Evolutionary conservation across 176 grass and related monocot species (phyloP).

Genomic region (Zoysia japonica): DNA sequence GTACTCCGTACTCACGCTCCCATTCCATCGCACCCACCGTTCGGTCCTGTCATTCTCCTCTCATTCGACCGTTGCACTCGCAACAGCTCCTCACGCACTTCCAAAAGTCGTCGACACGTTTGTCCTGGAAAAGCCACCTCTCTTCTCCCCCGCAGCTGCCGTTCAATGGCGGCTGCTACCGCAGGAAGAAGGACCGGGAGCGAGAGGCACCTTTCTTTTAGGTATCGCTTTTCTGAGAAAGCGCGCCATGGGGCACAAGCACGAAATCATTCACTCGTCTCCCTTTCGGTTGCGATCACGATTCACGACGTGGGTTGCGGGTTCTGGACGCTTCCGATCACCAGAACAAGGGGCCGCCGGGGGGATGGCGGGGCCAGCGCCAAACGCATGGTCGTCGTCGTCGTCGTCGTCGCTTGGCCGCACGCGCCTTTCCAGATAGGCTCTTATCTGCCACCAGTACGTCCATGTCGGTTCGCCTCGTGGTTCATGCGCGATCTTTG

Average conservation of each 20-base stretch:
- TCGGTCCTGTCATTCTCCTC: constrained; percentile 1
- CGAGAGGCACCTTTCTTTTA: not conserved
- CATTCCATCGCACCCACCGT: not conserved
- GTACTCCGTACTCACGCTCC: too few species aligned
- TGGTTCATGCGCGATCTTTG: not conserved
- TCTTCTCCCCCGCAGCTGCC: not conserved
- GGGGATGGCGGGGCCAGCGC: not conserved
- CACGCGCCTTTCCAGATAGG: constrained; percentile 26
- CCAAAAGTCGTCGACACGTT: not conserved
- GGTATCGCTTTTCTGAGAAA: not conserved
- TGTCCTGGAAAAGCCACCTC: not conserved
- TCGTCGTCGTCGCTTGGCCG: not conserved
- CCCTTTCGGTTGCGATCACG: not conserved
- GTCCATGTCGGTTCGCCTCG: not conserved
- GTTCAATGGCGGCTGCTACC: not conserved
- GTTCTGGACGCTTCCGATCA: constrained; percentile 25
- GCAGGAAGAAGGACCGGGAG: not conserved
- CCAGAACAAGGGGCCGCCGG: constrained; percentile 12
- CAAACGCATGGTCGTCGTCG: not conserved
- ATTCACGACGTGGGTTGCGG: not conserved
- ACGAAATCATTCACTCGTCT: not conserved
- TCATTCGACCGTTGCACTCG: not conserved
- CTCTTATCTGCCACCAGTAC: not conserved
- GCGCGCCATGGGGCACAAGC: not conserved
- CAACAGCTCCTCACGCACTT: not conserved